Evolutionary conservation across 1,284 basidiomycete genomes (phyloP).

Genomic region (Tremellales sp.): DNA sequence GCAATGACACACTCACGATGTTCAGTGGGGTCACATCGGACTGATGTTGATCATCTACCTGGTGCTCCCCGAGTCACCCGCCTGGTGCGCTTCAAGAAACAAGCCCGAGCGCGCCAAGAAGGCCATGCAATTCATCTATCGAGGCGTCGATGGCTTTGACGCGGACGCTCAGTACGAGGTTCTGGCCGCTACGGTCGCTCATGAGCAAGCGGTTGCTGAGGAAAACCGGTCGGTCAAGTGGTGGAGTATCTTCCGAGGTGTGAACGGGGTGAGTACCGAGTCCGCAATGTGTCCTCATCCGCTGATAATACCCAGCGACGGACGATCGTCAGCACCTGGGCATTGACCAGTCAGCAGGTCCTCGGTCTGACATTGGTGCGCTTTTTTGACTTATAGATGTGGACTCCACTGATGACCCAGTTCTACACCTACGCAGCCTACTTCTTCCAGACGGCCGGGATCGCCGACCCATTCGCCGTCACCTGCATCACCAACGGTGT

Average conservation of each 20-base stretch:
- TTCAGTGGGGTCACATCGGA: constrained; percentile 29
- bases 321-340: constrained; percentile 17
- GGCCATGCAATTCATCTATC: constrained; percentile 16
- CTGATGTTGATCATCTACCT: constrained; percentile 27
- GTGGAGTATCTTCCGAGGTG: constrained; percentile 12
- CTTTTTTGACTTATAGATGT: background rate
- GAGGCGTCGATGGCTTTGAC: constrained; percentile 15
- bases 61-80: constrained; percentile 29
- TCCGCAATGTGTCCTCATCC: background rate
- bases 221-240: constrained; percentile 4
- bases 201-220: constrained; percentile 9
- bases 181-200: constrained; percentile 9
- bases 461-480: constrained; percentile 22
- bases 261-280: constrained; percentile 6
- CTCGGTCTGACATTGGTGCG: constrained; percentile 16
- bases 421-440: background rate
- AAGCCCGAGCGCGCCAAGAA: constrained; percentile 19
- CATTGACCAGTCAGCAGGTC: constrained; percentile 18
- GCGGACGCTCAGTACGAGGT: constrained; percentile 21
- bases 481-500: constrained; percentile 24
- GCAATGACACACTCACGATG: background rate
- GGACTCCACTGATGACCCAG: background rate
- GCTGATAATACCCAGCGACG: constrained; percentile 4
- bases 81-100: constrained; percentile 18
- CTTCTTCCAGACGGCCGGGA: constrained; percentile 14